phyloP scores from a whole-genome alignment of 257 asterid species.

The Solanum ahanhuiri region DNA sequence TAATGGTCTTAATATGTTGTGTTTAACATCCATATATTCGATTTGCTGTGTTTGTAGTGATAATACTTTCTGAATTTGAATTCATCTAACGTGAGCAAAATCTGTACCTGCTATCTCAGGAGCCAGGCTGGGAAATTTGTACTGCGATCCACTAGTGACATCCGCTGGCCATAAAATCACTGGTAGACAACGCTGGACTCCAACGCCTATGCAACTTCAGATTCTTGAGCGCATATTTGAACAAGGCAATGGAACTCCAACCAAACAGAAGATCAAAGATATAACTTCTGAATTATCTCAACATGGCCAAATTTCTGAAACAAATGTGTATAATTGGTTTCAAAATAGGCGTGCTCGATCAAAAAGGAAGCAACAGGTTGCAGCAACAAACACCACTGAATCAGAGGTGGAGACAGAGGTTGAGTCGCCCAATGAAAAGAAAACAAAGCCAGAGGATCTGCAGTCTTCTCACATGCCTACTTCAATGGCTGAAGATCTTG shows the following conservation, averaged over 20 bases:
- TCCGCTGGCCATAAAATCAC: conserved; percentile 79
- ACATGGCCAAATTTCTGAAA: conserved; percentile 95
- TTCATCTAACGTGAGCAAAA: not conserved
- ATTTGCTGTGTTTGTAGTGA: not conserved
- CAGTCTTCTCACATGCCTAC: conserved; percentile 36
- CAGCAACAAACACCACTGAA: conserved; percentile 47
- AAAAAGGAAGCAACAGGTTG: conserved; percentile 74
- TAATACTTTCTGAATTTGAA: not conserved
- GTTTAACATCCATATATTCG: not conserved
- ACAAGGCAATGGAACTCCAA: conserved; percentile 93
- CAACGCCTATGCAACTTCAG: conserved; percentile 92
- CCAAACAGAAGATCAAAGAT: conserved; percentile 93
- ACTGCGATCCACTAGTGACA: conserved; percentile 61
- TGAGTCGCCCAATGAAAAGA: conserved; percentile 82
- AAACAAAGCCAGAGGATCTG: conserved; percentile 66
- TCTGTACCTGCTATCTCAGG: conserved; percentile 35
- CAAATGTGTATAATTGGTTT: conserved; percentile 97
- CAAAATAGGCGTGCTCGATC: conserved; percentile 98
- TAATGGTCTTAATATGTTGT: not conserved
- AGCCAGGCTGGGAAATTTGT: conserved; percentile 72
- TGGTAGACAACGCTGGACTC: conserved; percentile 95
- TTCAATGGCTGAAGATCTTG: conserved; percentile 48
- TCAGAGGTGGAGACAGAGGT: conserved; percentile 95
- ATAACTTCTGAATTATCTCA: conserved; percentile 81
- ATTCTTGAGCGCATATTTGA: conserved; percentile 87